These are phyloP conservation scores for Dinochytrium kinnereticum DNA, from an alignment of 371 early-diverging fungal genomes.

Conservation along the genomic window DNA sequence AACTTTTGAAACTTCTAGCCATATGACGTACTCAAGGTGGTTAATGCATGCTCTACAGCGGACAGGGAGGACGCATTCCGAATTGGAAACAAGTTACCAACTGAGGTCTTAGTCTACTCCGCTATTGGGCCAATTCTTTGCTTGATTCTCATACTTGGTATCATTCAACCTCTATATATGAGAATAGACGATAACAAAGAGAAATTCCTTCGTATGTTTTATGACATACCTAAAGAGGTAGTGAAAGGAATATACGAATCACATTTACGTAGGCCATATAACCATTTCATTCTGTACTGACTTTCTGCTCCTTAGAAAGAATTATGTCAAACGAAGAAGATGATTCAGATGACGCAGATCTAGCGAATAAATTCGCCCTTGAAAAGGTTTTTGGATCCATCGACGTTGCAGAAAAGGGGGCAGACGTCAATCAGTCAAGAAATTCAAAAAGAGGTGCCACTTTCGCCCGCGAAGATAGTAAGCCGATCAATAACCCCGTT, in stretches of 20 bases:
- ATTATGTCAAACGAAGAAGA: slow-evolving; percentile 26
- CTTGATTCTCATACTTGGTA: slow-evolving; percentile 18
- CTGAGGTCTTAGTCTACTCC: slow-evolving; percentile 14
- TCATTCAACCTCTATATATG: slow-evolving; percentile 37
- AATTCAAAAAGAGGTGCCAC: background rate
- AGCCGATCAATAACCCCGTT: background rate
- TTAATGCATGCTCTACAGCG: slow-evolving; percentile 9
- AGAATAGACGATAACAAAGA: slow-evolving; percentile 27
- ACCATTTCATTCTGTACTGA: background rate
- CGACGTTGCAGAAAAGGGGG: background rate
- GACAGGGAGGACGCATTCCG: slow-evolving; percentile 9
- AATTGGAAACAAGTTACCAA: background rate
- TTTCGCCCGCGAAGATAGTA: background rate
- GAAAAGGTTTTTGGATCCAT: slow-evolving; percentile 19
- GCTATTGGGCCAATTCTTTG: slow-evolving; percentile 23
- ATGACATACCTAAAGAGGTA: slow-evolving; percentile 42
- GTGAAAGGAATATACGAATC: slow-evolving; percentile 42
- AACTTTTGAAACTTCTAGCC: background rate
- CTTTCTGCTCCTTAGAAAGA: slow-evolving; percentile 16
- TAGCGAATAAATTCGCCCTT: slow-evolving; percentile 9
- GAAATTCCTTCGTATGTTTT: slow-evolving; percentile 36
- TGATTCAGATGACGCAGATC: slow-evolving; percentile 20
- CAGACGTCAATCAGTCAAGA: background rate
- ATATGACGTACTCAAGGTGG: background rate
- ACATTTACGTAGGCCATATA: slow-evolving; percentile 28